Evolutionary conservation across 371 early-diverging fungal genomes (phyloP).

Genomic region (Rhizopus sp.): DNA sequence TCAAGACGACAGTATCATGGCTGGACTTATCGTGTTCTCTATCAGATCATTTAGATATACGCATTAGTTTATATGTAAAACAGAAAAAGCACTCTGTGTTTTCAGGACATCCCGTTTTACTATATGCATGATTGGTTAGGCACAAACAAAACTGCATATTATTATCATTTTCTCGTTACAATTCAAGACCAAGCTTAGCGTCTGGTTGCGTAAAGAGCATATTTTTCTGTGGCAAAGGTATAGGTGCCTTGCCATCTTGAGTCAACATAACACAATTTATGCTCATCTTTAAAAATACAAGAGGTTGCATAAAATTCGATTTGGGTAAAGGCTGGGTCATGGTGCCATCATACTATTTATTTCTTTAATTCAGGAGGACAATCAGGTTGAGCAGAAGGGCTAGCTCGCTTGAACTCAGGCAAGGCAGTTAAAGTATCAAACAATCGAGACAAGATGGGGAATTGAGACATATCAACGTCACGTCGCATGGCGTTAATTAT

Average conservation of each 20-base stretch:
- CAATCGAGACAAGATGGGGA: constrained; percentile 70
- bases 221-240: constrained; percentile 57
- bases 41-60: neutral
- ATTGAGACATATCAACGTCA: constrained; percentile 72
- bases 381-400: constrained; percentile 77
- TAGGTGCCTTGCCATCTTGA: constrained; percentile 33
- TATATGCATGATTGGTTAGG: constrained; percentile 1
- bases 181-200: constrained; percentile 38
- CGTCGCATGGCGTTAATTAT: constrained; percentile 76
- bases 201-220: constrained; percentile 36
- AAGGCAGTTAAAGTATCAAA: constrained; percentile 50
- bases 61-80: too few relatives aligned
- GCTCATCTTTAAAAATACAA: constrained; percentile 39
- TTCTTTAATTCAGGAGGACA: constrained; percentile 57
- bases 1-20: constrained; percentile 36
- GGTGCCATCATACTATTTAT: constrained; percentile 3
- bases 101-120: constrained; percentile 40
- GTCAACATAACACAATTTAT: constrained; percentile 57
- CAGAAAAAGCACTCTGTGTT: constrained; percentile 37
- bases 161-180: constrained; percentile 37
- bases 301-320: neutral
- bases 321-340: neutral
- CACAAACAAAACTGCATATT: neutral
- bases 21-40: constrained; percentile 35
- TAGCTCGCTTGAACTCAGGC: constrained; percentile 70